Evolutionary conservation across 805 yeast species (phyloP), one percentile per base, ranked within the genome.

Genomic region (Phaffomyces opuntiae): DNA sequence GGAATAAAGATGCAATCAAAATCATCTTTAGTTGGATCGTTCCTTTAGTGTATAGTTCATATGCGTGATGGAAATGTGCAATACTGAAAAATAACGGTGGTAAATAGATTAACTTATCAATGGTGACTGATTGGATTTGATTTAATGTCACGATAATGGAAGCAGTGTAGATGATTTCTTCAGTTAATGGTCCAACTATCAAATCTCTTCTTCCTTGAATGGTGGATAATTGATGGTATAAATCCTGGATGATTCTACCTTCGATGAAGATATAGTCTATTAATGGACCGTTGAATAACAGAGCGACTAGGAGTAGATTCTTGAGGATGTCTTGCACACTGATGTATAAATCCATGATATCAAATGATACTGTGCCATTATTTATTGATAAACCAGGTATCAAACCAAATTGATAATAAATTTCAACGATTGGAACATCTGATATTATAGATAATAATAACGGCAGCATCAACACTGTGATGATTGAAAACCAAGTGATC

Each of bases 61-160:
- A 68, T 3, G 77, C 88, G 59, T 87, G 95, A 57, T 87, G 91
- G 21, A 83, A 42, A 62, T 87, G 96, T 0, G 95, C 93, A 25
- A 83, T 54, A 1, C 90, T 89, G 66, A 87, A 87, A 46, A 79
- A 69, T 8, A 78, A 54, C 1, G 95, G 93, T 1, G 86, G 73
- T 27, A 63, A 57, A 16, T 55, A 52, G 1, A 75, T 58, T 19
- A 67, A 49, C 9, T 48, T n/a, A 36, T 43, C 49, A 32, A 45
- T 46, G 25, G 54, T 38, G 29, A 51, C 39, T 24, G 36, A 38
- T 8, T 51, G 42, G 2, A 55, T 52, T 21, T 68, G 71, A 7
- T 53, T 44, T 53, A 60, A 55, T 47, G 63, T 46, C 39, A 64
- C 51, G 47, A 67, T 47, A 49, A 74, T 48, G 52, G 72, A 58